These are phyloP conservation scores for Trichoderma virens DNA, from an alignment of 495 filamentous ascomycete genomes.

Conservation along the genomic window DNA sequence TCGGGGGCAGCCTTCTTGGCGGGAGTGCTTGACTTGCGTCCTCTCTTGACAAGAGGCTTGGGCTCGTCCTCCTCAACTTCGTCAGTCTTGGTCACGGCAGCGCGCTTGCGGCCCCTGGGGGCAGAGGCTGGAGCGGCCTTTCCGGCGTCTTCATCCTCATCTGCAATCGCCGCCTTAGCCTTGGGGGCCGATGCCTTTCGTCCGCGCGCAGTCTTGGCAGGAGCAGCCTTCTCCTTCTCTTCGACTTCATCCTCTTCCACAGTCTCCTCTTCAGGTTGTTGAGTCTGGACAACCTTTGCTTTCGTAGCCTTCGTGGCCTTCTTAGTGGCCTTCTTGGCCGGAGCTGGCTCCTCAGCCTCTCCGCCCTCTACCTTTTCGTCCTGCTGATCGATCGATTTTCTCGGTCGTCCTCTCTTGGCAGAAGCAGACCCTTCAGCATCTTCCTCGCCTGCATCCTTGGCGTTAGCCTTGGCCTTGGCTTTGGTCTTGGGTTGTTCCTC, in stretches of 20 bases:
- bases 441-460: conserved; percentile 14
- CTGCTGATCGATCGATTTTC: conserved; percentile 22
- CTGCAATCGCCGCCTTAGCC: neutral
- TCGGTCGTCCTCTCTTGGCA: conserved; percentile 34
- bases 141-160: conserved; percentile 5
- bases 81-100: neutral
- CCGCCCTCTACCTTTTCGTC: conserved; percentile 20
- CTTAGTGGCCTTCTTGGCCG: conserved; percentile 11
- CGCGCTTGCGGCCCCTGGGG: conserved; percentile 2
- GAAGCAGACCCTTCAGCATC: conserved; percentile 8
- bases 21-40: neutral
- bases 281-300: conserved; percentile 13
- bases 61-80: neutral
- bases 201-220: neutral
- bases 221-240: conserved; percentile 15
- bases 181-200: neutral
- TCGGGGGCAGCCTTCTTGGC: neutral
- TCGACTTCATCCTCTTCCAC: conserved; percentile 24
- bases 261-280: conserved; percentile 19
- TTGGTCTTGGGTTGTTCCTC: neutral
- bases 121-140: neutral
- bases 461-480: conserved; percentile 4
- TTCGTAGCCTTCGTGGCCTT: conserved; percentile 17
- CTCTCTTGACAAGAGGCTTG: conserved; percentile 8
- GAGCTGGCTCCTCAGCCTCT: conserved; percentile 18